Evolutionary conservation across 2,329 filamentous ascomycete species (phyloP).

Genomic region (Huntiella savannae): DNA sequence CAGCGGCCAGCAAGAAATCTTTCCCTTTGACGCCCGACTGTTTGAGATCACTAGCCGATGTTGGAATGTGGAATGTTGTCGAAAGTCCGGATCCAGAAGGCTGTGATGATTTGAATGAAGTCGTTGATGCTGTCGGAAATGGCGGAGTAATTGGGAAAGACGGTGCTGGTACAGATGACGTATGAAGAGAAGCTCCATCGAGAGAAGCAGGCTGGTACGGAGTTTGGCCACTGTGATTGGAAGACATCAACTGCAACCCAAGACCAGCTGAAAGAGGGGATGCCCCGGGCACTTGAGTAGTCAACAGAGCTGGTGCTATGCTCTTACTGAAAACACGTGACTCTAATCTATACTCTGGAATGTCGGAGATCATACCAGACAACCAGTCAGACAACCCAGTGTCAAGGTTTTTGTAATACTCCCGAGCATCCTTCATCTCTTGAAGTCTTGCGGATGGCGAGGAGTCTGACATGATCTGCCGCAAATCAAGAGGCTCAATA

Average conservation of each 20-base stretch:
- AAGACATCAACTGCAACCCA: neutral
- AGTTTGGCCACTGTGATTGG: constrained; percentile 15
- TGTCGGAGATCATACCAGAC: constrained; percentile 15
- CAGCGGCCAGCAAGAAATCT: constrained; percentile 70
- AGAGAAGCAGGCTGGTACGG: constrained; percentile 39
- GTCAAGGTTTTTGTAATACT: constrained; percentile 2
- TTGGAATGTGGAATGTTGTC: constrained; percentile 19
- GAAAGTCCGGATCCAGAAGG: constrained; percentile 16
- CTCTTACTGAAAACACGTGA: constrained; percentile 17
- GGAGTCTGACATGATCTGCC: constrained; percentile 4
- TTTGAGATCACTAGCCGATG: constrained; percentile 25
- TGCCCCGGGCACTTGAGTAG: constrained; percentile 13
- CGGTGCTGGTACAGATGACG: constrained; percentile 15
- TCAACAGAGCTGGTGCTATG: constrained; percentile 1
- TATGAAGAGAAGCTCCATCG: constrained; percentile 21
- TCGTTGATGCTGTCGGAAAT: constrained; percentile 9
- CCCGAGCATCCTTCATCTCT: constrained; percentile 7
- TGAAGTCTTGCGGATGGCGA: neutral
- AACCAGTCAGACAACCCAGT: constrained; percentile 8
- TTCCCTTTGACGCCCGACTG: constrained; percentile 57
- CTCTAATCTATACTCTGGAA: constrained; percentile 29
- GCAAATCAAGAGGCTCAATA: constrained; percentile 5
- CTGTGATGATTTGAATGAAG: constrained; percentile 10
- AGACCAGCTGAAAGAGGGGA: constrained; percentile 17
- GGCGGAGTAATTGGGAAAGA: constrained; percentile 17